Percentiles rank a stretch among this genome's conserved stretches.
These are phyloP conservation scores for Penicillium diatomitis DNA, from an alignment of 495 filamentous ascomycete genomes.

Conservation along the genomic window DNA sequence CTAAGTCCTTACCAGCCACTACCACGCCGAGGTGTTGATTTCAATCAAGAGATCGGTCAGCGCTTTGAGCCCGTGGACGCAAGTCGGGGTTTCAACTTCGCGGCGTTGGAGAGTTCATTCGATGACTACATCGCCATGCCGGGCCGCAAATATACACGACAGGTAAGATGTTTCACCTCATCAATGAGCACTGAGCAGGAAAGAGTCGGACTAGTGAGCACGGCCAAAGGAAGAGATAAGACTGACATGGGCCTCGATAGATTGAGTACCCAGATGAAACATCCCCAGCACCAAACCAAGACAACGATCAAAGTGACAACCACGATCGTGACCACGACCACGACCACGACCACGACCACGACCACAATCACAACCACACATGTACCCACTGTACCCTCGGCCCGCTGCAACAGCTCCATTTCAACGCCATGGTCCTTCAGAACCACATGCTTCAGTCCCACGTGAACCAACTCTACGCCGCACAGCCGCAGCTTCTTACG, in stretches of 20 bases:
- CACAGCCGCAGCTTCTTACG: background rate
- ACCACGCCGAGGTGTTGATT: conserved; percentile 22
- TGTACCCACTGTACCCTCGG: background rate
- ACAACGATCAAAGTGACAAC: background rate
- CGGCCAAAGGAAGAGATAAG: background rate
- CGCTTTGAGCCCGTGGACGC: conserved; percentile 24
- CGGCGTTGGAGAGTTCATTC: conserved; percentile 25
- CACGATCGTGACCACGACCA: background rate
- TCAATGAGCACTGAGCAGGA: background rate
- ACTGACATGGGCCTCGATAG: conserved; percentile 2
- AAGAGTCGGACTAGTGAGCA: no score
- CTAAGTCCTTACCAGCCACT: conserved; percentile 22
- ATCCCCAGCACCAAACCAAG: background rate
- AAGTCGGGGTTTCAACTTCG: conserved; percentile 33
- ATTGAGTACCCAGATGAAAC: conserved; percentile 9
- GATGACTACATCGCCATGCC: conserved; percentile 38
- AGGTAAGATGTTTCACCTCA: conserved; percentile 14
- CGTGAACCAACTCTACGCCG: background rate
- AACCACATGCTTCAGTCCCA: background rate
- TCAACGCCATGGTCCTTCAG: background rate
- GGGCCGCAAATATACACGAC: conserved; percentile 23
- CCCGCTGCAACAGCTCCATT: background rate
- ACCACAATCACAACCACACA: background rate
- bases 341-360: background rate
- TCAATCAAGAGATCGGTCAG: conserved; percentile 28